Percentiles rank a stretch among this genome's conserved stretches.
These are phyloP conservation scores for Grigorovia humatica DNA, from an alignment of 805 yeast genomes.

Conservation along the genomic window DNA sequence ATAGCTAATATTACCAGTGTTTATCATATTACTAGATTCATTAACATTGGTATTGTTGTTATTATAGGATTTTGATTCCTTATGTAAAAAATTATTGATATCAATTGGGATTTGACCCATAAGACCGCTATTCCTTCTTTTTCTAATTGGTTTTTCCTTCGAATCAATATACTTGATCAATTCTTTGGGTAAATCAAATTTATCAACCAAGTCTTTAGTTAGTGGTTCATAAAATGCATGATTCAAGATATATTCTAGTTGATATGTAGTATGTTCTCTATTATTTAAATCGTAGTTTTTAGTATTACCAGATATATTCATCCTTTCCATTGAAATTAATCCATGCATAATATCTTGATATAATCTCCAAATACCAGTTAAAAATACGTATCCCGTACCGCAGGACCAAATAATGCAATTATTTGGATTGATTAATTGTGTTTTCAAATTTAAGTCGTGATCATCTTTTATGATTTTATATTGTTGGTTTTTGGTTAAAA, in stretches of 20 bases:
- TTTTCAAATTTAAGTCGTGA: constrained; percentile 9
- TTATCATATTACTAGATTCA: not conserved
- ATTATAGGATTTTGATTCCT: not conserved
- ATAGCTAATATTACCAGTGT: constrained; percentile 10
- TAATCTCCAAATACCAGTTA: constrained; percentile 78
- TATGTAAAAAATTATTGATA: not conserved
- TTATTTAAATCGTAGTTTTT: no score
- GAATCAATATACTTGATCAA: not conserved
- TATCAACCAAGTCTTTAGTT: not conserved
- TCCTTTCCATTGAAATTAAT: constrained; percentile 9
- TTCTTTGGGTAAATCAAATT: not conserved
- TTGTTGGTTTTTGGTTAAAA: constrained; percentile 25
- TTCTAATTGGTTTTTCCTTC: not conserved
- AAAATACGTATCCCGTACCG: constrained; percentile 73
- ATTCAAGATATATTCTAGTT: constrained; percentile 10
- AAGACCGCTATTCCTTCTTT: constrained; percentile 5
- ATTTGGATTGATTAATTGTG: constrained; percentile 27
- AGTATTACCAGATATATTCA: not conserved
- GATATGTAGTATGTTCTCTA: not conserved
- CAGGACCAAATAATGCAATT: constrained; percentile 83
- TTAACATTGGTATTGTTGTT: not conserved
- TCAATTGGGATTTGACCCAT: not conserved
- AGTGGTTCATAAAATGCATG: constrained; percentile 16
- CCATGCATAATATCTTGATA: constrained; percentile 29
- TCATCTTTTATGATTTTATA: constrained; percentile 21